phyloP scores from a whole-genome alignment of 108 stramenopile genomes.

The Skeletonema grethae region DNA sequence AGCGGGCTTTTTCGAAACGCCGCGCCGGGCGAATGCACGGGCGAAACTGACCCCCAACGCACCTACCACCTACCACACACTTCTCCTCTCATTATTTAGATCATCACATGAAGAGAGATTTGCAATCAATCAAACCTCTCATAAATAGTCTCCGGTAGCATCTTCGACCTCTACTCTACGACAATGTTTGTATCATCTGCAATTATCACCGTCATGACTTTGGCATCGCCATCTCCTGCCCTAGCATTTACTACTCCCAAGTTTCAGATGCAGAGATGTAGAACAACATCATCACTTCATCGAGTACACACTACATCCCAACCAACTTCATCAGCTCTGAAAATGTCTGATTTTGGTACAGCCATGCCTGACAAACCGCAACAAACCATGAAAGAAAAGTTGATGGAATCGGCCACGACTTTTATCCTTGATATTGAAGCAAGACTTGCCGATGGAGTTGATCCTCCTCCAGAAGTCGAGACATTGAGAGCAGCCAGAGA shows the following conservation, averaged over 20 bases:
- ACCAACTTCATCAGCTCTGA: constrained; percentile 12
- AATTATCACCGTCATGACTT: not conserved
- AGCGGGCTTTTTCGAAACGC: too few species aligned
- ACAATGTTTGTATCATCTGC: not conserved
- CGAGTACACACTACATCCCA: not conserved
- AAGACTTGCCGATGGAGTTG: constrained; percentile 58
- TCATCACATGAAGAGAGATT: too few species aligned
- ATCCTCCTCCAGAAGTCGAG: constrained; percentile 61
- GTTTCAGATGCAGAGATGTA: not conserved
- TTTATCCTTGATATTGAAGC: constrained; percentile 54
- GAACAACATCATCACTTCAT: not conserved
- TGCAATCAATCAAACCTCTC: too few species aligned
- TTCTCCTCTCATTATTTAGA: too few species aligned
- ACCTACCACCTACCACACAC: too few species aligned
- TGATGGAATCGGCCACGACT: constrained; percentile 59
- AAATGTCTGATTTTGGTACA: constrained; percentile 65
- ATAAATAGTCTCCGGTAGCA: too few species aligned
- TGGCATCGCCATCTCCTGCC: not conserved
- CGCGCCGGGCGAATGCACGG: too few species aligned
- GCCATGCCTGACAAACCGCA: constrained; percentile 78
- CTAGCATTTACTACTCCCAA: not conserved
- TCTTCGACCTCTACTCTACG: too few species aligned
- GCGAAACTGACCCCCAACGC: too few species aligned
- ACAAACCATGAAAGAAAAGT: constrained; percentile 55
- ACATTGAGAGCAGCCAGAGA: constrained; percentile 52